Evolutionary conservation across 73 alveolate species (phyloP).

Genomic region (Effrenium voratum): DNA sequence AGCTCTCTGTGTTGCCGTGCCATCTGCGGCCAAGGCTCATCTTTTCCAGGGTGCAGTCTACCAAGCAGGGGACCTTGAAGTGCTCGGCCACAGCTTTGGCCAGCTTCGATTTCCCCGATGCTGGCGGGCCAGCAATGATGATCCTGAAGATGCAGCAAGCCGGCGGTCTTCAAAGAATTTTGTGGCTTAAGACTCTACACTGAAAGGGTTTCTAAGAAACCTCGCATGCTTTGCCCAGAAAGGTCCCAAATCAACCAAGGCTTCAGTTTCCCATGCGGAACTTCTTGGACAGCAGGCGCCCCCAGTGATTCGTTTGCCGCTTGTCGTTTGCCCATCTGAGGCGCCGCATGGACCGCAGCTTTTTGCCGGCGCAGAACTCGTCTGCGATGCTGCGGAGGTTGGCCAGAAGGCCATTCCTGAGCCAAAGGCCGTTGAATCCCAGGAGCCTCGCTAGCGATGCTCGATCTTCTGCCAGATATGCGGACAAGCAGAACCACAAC

Average conservation of each 20-base stretch:
- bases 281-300: too few relatives aligned
- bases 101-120: conserved; percentile 66
- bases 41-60: conserved; percentile 33
- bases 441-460: not conserved
- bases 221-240: too few relatives aligned
- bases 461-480: not conserved
- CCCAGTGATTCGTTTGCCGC: too few relatives aligned
- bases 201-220: too few relatives aligned
- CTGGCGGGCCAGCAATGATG: conserved; percentile 86
- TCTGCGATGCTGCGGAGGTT: conserved; percentile 80
- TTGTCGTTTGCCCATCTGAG: not conserved
- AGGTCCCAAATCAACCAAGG: too few relatives aligned
- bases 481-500: not conserved
- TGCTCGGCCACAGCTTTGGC: conserved; percentile 84
- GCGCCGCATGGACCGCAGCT: conserved; percentile 81
- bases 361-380: conserved; percentile 78
- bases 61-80: conserved; percentile 49
- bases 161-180: too few relatives aligned
- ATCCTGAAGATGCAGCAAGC: conserved; percentile 36
- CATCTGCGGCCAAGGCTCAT: conserved; percentile 32
- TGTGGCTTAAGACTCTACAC: too few relatives aligned
- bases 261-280: too few relatives aligned
- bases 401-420: conserved; percentile 74
- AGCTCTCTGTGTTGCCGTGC: too few relatives aligned
- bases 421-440: too few relatives aligned